Conservation (phyloP, 1,284 basidiomycete genomes). For the Irpex sp. region DNA sequence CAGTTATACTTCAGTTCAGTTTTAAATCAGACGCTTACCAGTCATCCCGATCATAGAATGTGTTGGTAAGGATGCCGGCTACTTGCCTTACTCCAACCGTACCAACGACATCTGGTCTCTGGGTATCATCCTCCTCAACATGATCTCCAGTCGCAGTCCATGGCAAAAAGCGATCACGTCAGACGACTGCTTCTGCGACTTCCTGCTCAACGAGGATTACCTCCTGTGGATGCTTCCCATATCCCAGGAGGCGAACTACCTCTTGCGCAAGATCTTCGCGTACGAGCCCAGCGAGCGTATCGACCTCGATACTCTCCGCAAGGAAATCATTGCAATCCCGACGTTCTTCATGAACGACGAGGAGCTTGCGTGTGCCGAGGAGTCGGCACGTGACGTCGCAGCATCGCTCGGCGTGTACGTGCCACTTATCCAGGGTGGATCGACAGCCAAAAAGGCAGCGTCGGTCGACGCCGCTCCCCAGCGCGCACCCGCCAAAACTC, state of each 20-base stretch:
- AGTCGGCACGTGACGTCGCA: conserved; percentile 10
- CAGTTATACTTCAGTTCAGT: not conserved
- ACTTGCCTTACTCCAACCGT: conserved; percentile 58
- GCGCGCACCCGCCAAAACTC: not conserved
- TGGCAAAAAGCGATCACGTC: conserved; percentile 76
- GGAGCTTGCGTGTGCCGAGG: conserved; percentile 34
- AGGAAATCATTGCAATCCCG: conserved; percentile 53
- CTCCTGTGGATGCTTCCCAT: conserved; percentile 74
- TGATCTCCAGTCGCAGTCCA: conserved; percentile 84
- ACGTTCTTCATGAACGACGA: conserved; percentile 66
- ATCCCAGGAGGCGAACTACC: conserved; percentile 49
- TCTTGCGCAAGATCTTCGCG: conserved; percentile 60
- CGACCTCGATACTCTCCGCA: conserved; percentile 60
- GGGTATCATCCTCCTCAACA: conserved; percentile 50
- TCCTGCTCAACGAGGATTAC: conserved; percentile 51
- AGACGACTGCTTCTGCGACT: conserved; percentile 66
- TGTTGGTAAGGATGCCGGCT: conserved; percentile 19
- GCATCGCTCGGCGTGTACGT: conserved; percentile 8
- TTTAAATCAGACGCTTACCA: not conserved
- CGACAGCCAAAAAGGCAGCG: not conserved
- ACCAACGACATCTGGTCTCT: conserved; percentile 92
- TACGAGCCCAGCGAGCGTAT: conserved; percentile 51
- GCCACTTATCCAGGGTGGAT: not conserved
- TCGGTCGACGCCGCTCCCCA: not conserved
- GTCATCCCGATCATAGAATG: conserved; percentile 21